These are phyloP conservation scores for Cyberlindnera suaveolens DNA, from an alignment of 805 yeast genomes.

Conservation along the genomic window DNA sequence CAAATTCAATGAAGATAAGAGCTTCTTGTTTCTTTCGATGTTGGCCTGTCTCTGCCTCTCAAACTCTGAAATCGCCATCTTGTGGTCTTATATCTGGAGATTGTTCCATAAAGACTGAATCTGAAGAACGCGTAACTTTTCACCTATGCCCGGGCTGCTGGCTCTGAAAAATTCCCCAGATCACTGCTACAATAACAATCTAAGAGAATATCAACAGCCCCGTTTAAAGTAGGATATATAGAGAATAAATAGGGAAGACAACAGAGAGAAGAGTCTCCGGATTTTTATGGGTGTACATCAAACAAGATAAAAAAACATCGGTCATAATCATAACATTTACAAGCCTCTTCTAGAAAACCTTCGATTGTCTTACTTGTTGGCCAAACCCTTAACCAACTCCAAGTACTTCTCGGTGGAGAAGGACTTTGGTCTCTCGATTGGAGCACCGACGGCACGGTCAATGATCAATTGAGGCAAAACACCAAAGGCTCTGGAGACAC, in stretches of 20 bases:
- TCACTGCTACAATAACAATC: neutral
- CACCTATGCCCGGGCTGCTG: too few species aligned
- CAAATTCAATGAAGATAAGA: constrained; percentile 65
- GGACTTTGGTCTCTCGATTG: constrained; percentile 88
- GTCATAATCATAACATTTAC: constrained; percentile 5
- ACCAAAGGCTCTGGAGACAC: constrained; percentile 84
- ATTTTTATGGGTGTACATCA: too few species aligned
- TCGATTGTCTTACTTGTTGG: constrained; percentile 16
- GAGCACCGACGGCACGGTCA: constrained; percentile 76
- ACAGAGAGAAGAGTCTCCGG: too few species aligned
- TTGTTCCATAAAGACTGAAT: neutral
- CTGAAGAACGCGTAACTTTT: neutral
- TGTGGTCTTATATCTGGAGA: neutral
- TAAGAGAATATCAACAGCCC: neutral
- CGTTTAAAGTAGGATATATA: neutral
- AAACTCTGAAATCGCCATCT: constrained; percentile 45
- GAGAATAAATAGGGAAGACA: too few species aligned
- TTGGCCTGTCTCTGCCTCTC: constrained; percentile 69
- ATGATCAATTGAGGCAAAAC: constrained; percentile 79
- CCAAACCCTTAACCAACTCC: constrained; percentile 57
- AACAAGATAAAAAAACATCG: neutral
- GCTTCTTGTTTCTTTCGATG: constrained; percentile 76
- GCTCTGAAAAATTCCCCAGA: too few species aligned
- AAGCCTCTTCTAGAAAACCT: neutral
- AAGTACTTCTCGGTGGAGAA: constrained; percentile 91